Evolutionary conservation across 2,329 filamentous ascomycete species (phyloP).

Genomic region (Dactylellina haptotyla): DNA sequence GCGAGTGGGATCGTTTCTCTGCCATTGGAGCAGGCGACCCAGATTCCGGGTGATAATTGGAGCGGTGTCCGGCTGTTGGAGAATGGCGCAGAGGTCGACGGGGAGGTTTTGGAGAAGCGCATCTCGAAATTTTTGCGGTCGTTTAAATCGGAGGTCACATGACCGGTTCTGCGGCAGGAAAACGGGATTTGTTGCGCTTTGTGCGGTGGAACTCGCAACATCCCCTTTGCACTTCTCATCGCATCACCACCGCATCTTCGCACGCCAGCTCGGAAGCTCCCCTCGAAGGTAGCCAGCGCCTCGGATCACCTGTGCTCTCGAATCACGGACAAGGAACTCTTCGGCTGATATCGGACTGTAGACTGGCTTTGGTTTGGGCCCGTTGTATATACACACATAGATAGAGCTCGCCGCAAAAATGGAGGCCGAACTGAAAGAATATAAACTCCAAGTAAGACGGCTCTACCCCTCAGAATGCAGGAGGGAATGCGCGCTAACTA

Average conservation of each 20-base stretch:
- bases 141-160: conserved; percentile 44
- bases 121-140: conserved; percentile 24
- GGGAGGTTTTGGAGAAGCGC: neutral
- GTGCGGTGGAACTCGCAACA: neutral
- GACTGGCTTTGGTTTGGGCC: too few relatives aligned
- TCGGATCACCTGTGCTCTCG: neutral
- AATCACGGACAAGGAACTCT: neutral
- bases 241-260: neutral
- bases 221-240: neutral
- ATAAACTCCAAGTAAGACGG: conserved; percentile 67
- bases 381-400: neutral
- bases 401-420: conserved; percentile 39
- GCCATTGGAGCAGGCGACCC: conserved; percentile 26
- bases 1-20: conserved; percentile 43
- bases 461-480: conserved; percentile 33
- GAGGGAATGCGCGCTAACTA: too few relatives aligned
- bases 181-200: conserved; percentile 5
- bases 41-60: neutral
- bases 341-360: conserved; percentile 1
- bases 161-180: neutral
- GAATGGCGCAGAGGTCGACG: neutral
- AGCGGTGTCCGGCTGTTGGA: neutral
- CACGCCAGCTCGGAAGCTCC: neutral
- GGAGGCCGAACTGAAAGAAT: conserved; percentile 68
- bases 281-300: neutral